Evolutionary conservation across 208 protist species (phyloP).

Genomic region (Leishmania guyanensis): DNA sequence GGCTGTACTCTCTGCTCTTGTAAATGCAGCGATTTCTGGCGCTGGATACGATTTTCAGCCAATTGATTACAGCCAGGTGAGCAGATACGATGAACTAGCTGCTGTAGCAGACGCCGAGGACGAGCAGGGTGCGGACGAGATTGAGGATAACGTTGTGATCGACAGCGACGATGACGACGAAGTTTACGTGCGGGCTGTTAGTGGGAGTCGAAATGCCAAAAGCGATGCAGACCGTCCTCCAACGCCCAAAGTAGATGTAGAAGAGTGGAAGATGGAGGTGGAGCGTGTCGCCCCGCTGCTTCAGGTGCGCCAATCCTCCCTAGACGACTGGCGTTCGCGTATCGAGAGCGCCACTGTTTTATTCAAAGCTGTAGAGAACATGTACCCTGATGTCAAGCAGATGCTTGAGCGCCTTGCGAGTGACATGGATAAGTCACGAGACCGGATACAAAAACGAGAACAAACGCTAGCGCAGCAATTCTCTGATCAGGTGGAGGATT

Average conservation of each 20-base stretch:
- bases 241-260: slow-evolving; percentile 60
- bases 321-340: slow-evolving; percentile 86
- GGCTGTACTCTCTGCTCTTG: slow-evolving; percentile 66
- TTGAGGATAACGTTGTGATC: slow-evolving; percentile 87
- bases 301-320: slow-evolving; percentile 57
- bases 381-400: slow-evolving; percentile 90
- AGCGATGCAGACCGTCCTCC: slow-evolving; percentile 24
- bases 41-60: slow-evolving; percentile 60
- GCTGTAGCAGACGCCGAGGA: slow-evolving; percentile 75
- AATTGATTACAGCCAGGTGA: slow-evolving; percentile 78
- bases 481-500: slow-evolving; percentile 87
- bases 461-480: slow-evolving; percentile 91
- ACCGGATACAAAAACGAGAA: slow-evolving; percentile 91
- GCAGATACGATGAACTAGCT: slow-evolving; percentile 82
- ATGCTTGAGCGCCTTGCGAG: slow-evolving; percentile 80
- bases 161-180: slow-evolving; percentile 90
- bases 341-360: slow-evolving; percentile 81
- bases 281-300: slow-evolving; percentile 86
- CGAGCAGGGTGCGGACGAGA: slow-evolving; percentile 51
- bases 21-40: slow-evolving; percentile 69
- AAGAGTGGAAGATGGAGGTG: slow-evolving; percentile 91
- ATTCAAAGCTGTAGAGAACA: slow-evolving; percentile 86
- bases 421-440: slow-evolving; percentile 86
- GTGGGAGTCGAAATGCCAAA: slow-evolving; percentile 15
- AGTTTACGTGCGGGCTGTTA: slow-evolving; percentile 62